Evolutionary conservation across 1,284 basidiomycete genomes (phyloP).

Genomic region (Leccinum insolens): DNA sequence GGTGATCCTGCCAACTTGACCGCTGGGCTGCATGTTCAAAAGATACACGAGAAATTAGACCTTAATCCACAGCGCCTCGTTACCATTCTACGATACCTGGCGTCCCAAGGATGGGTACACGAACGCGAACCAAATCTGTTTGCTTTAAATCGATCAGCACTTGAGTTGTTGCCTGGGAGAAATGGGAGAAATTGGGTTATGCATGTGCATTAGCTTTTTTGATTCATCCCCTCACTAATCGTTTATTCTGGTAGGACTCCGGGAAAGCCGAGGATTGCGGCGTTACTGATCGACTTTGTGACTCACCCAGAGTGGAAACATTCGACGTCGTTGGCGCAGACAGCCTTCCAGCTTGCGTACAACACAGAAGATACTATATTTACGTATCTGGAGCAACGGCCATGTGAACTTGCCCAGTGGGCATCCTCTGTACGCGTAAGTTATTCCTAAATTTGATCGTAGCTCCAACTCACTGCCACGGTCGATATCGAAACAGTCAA

Average conservation of each 20-base stretch:
- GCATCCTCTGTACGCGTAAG: slow-evolving; percentile 13
- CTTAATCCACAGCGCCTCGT: too few relatives aligned
- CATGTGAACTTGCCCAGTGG: slow-evolving; percentile 8
- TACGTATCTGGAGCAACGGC: slow-evolving; percentile 8
- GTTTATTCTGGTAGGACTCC: slow-evolving; percentile 20
- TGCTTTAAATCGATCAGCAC: too few relatives aligned
- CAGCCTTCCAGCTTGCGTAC: slow-evolving; percentile 29
- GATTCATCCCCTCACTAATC: not conserved
- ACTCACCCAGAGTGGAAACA: slow-evolving; percentile 29
- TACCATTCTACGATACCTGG: too few relatives aligned
- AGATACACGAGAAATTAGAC: slow-evolving; percentile 15
- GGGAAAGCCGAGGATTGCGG: slow-evolving; percentile 25
- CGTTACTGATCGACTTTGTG: slow-evolving; percentile 21
- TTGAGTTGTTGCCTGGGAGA: slow-evolving; percentile 14
- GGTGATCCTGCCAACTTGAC: slow-evolving; percentile 10
- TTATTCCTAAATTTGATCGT: not conserved
- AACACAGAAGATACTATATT: slow-evolving; percentile 25
- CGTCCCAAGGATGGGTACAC: too few relatives aligned
- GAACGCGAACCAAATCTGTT: too few relatives aligned
- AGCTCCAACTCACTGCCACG: not conserved
- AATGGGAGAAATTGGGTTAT: slow-evolving; percentile 27
- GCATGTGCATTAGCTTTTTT: slow-evolving; percentile 8
- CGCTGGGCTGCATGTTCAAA: slow-evolving; percentile 16
- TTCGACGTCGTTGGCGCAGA: slow-evolving; percentile 21
- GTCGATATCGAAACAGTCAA: slow-evolving; percentile 4